phyloP scores from a whole-genome alignment of 2,329 filamentous ascomycete genomes.

The Cladorrhinum sp. region DNA sequence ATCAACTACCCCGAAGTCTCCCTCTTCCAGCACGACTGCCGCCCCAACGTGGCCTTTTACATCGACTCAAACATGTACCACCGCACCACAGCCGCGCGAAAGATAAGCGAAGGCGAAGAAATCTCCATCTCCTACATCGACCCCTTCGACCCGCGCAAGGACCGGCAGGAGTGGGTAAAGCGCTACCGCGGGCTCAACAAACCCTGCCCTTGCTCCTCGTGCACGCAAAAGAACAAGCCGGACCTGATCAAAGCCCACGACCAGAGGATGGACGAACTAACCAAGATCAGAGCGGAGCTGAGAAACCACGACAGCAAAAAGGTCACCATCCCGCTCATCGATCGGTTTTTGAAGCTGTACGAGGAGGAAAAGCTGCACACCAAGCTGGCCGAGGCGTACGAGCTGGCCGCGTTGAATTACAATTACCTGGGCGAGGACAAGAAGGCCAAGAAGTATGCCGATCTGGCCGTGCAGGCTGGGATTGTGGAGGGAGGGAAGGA shows the following conservation, averaged over 20 bases:
- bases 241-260: slow-evolving; percentile 28
- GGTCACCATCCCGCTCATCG: slow-evolving; percentile 31
- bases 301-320: slow-evolving; percentile 26
- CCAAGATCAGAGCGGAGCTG: slow-evolving; percentile 29
- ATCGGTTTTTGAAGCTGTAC: slow-evolving; percentile 33
- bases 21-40: slow-evolving; percentile 40
- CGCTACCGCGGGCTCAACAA: slow-evolving; percentile 27
- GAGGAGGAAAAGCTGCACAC: slow-evolving; percentile 36
- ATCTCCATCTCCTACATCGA: slow-evolving; percentile 40
- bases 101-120: slow-evolving; percentile 35
- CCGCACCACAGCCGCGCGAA: slow-evolving; percentile 34
- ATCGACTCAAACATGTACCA: slow-evolving; percentile 35
- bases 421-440: slow-evolving; percentile 35
- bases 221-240: slow-evolving; percentile 24
- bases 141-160: slow-evolving; percentile 31
- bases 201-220: slow-evolving; percentile 38
- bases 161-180: slow-evolving; percentile 32
- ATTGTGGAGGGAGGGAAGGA: slow-evolving; percentile 38
- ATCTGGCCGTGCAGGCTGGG: slow-evolving; percentile 34
- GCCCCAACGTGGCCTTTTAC: slow-evolving; percentile 38
- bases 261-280: slow-evolving; percentile 29
- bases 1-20: slow-evolving; percentile 36
- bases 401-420: slow-evolving; percentile 39
- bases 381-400: slow-evolving; percentile 39
- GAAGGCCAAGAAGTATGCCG: slow-evolving; percentile 35